phyloP scores from a whole-genome alignment of 306 rosid species.

The Gastrolobium villosum region DNA sequence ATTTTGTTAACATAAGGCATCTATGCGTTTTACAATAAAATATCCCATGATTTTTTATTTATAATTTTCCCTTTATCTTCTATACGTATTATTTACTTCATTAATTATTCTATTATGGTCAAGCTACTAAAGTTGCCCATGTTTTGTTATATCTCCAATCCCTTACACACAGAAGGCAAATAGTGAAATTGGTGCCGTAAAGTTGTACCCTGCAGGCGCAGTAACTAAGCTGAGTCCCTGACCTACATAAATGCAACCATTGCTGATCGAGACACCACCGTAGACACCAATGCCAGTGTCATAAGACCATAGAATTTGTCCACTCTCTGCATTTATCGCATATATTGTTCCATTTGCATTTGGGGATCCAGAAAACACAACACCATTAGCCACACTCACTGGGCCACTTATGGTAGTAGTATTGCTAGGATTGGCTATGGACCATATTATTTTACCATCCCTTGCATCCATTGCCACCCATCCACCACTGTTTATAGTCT shows the following conservation, averaged over 20 bases:
- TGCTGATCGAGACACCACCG: constrained; percentile 61
- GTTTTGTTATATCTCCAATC: neutral
- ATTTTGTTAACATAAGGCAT: no score
- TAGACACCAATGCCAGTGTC: constrained; percentile 54
- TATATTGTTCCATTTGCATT: constrained; percentile 53
- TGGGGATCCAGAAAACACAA: constrained; percentile 63
- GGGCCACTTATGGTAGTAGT: constrained; percentile 50
- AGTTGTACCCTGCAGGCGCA: neutral
- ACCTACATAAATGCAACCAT: constrained; percentile 66
- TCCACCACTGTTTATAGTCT: constrained; percentile 55
- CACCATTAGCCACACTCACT: constrained; percentile 66
- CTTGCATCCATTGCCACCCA: constrained; percentile 72
- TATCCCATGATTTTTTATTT: no score
- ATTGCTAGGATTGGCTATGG: constrained; percentile 47
- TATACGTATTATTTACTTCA: no score
- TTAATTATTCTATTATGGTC: neutral
- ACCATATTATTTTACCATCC: constrained; percentile 60
- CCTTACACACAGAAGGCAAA: constrained; percentile 56
- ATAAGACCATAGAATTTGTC: constrained; percentile 61
- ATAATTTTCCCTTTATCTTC: no score
- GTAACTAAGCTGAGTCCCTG: constrained; percentile 40
- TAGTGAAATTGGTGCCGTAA: constrained; percentile 50
- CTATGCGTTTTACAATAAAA: no score
- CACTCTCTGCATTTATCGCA: constrained; percentile 55
- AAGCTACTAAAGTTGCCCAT: neutral